Evolutionary conservation across 768 basidiomycete genomes (phyloP).

Genomic region (Chalciporus sphaerocephalus): DNA sequence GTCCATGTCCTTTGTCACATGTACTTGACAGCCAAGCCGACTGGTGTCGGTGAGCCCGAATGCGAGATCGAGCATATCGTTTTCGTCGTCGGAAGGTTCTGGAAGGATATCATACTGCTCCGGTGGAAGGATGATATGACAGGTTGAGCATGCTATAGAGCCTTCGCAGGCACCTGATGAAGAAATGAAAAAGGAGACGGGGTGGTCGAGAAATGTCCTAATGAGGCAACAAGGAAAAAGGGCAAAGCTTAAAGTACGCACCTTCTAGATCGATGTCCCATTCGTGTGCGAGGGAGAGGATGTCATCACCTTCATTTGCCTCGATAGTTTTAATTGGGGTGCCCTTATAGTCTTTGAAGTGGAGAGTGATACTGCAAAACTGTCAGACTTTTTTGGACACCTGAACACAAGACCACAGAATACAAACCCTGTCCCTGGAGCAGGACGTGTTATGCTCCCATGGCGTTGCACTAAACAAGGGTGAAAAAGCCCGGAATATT

Average conservation of each 20-base stretch:
- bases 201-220: background rate
- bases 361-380: constrained; percentile 68
- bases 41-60: constrained; percentile 96
- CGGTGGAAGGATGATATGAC: constrained; percentile 69
- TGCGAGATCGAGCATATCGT: constrained; percentile 97
- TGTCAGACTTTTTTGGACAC: background rate
- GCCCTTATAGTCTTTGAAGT: constrained; percentile 88
- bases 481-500: background rate
- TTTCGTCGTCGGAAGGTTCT: constrained; percentile 96
- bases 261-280: constrained; percentile 96
- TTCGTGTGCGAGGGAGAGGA: constrained; percentile 88
- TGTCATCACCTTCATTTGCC: constrained; percentile 90
- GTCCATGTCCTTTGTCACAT: constrained; percentile 76
- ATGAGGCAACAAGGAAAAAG: background rate
- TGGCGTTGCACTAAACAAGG: constrained; percentile 33
- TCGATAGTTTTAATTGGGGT: constrained; percentile 81
- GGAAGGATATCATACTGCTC: constrained; percentile 83
- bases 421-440: constrained; percentile 64
- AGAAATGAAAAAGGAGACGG: background rate
- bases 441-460: constrained; percentile 55
- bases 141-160: constrained; percentile 95
- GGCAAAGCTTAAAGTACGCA: constrained; percentile 30
- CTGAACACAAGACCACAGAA: background rate
- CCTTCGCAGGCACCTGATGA: constrained; percentile 91
- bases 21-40: constrained; percentile 71